A percentile compares a stretch with the other conserved stretches of the same genome.
Evolutionary conservation across 2,329 filamentous ascomycete genomes (phyloP).

Genomic region (Botryotinia narcissicola): DNA sequence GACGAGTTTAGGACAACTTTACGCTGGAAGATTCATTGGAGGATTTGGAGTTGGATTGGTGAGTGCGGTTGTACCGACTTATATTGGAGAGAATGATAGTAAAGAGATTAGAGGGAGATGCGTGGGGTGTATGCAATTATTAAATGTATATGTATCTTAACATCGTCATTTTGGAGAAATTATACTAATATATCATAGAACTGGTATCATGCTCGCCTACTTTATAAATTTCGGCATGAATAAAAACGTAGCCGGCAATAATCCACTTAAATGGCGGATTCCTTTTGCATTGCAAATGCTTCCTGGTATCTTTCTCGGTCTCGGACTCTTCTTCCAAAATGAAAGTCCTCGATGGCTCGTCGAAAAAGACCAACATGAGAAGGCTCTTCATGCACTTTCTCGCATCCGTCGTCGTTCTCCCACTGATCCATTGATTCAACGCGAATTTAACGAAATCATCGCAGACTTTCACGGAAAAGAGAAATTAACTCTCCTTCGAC

Average conservation of each 20-base stretch:
- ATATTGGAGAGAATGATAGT: slow-evolving; percentile 23
- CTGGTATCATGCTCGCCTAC: slow-evolving; percentile 23
- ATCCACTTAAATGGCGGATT: slow-evolving; percentile 46
- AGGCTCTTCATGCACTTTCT: slow-evolving; percentile 55
- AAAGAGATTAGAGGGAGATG: slow-evolving; percentile 24
- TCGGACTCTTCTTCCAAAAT: slow-evolving; percentile 58
- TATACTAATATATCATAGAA: not conserved
- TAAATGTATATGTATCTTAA: slow-evolving; percentile 23
- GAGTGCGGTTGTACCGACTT: slow-evolving; percentile 24
- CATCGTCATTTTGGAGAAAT: not conserved
- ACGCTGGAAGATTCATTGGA: slow-evolving; percentile 21
- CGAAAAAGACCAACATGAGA: slow-evolving; percentile 63
- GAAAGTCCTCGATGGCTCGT: slow-evolving; percentile 65
- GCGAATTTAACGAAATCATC: slow-evolving; percentile 49
- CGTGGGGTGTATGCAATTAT: slow-evolving; percentile 24
- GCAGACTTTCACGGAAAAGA: slow-evolving; percentile 47
- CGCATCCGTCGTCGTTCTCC: slow-evolving; percentile 48
- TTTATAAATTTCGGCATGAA: slow-evolving; percentile 22
- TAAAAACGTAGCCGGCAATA: not conserved
- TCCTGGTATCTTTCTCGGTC: slow-evolving; percentile 58
- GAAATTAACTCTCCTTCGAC: slow-evolving; percentile 44
- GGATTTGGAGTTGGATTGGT: slow-evolving; percentile 24
- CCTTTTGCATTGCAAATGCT: slow-evolving; percentile 62
- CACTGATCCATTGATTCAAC: slow-evolving; percentile 50
- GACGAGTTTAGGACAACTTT: slow-evolving; percentile 19